Evolutionary conservation across 495 filamentous ascomycete species (phyloP).

Genomic region (Diplogelasinospora grovesii): DNA sequence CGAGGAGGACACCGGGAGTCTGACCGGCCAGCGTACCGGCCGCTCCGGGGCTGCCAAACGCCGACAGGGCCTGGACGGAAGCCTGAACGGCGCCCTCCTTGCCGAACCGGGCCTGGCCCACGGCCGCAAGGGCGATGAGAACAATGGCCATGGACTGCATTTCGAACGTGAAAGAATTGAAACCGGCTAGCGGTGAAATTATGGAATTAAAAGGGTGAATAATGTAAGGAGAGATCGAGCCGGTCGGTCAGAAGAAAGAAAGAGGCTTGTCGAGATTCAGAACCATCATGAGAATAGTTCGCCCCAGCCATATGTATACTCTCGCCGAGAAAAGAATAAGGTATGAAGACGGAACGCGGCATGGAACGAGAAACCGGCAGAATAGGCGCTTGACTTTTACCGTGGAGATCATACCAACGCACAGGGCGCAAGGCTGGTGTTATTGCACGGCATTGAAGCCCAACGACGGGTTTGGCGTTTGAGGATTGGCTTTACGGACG

Average conservation of each 20-base stretch:
- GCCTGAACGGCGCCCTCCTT: slow-evolving; percentile 46
- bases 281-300: not conserved
- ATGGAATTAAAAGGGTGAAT: slow-evolving; percentile 9
- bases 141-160: slow-evolving; percentile 20
- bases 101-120: slow-evolving; percentile 47
- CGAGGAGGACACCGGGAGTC: slow-evolving; percentile 47
- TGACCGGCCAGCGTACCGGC: slow-evolving; percentile 48
- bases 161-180: slow-evolving; percentile 5
- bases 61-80: slow-evolving; percentile 37
- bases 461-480: not conserved
- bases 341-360: not conserved
- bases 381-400: slow-evolving; percentile 8
- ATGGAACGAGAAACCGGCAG: slow-evolving; percentile 9
- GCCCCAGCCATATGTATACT: not conserved
- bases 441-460: not conserved
- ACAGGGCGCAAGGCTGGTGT: slow-evolving; percentile 7
- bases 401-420: slow-evolving; percentile 19
- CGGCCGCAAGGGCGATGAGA: slow-evolving; percentile 27
- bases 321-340: not conserved
- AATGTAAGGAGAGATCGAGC: slow-evolving; percentile 18
- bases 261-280: slow-evolving; percentile 4
- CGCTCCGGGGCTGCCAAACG: slow-evolving; percentile 43
- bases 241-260: slow-evolving; percentile 19
- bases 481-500: slow-evolving; percentile 6
- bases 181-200: slow-evolving; percentile 17